Evolutionary conservation across 257 asterid species (phyloP).

Genomic region (Plantago major): DNA sequence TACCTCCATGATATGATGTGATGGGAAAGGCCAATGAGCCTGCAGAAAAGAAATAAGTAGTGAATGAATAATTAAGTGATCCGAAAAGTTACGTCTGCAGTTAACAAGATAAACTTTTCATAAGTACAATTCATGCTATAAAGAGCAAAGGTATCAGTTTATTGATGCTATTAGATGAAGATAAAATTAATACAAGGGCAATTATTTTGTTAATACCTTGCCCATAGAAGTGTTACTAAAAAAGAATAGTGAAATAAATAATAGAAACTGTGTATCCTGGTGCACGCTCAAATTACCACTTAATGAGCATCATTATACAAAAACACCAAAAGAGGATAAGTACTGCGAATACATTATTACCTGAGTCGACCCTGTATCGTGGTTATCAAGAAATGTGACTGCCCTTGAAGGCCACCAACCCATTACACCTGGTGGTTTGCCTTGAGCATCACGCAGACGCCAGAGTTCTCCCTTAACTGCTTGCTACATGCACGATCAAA

Average conservation of each 20-base stretch:
- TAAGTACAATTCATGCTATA: too few species aligned
- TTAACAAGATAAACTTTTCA: too few species aligned
- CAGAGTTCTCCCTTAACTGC: slow-evolving; percentile 94
- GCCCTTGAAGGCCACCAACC: slow-evolving; percentile 99
- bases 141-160: neutral
- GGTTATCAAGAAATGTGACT: slow-evolving; percentile 89
- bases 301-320: neutral
- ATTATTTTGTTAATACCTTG: neutral
- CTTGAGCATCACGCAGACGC: slow-evolving; percentile 84
- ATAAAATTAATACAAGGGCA: neutral
- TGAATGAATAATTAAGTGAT: too few species aligned
- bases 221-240: too few species aligned
- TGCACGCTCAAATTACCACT: too few species aligned
- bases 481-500: slow-evolving; percentile 39
- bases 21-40: slow-evolving; percentile 99
- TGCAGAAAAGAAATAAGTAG: slow-evolving; percentile 35
- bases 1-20: slow-evolving; percentile 90
- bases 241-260: too few species aligned
- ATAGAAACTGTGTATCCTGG: too few species aligned
- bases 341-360: slow-evolving; percentile 27
- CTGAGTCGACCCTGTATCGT: slow-evolving; percentile 99
- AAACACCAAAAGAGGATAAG: too few species aligned
- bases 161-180: too few species aligned
- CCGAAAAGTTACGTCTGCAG: slow-evolving; percentile 1
- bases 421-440: slow-evolving; percentile 91